These are phyloP conservation scores for Tricholoma hemisulphureum DNA, from an alignment of 768 basidiomycete species.

Conservation along the genomic window DNA sequence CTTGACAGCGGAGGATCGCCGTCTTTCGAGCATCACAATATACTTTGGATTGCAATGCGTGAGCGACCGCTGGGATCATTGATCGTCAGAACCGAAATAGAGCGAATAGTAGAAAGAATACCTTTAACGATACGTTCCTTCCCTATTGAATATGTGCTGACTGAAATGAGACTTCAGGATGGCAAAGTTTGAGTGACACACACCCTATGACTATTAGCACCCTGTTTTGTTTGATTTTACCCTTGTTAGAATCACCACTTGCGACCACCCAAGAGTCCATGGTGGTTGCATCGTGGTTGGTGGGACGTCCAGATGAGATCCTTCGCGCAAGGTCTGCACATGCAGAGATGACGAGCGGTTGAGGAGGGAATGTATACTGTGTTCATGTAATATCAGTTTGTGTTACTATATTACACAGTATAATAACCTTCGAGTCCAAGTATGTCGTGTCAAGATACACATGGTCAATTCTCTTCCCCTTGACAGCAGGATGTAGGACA, in stretches of 20 bases:
- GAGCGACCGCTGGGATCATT: slow-evolving; percentile 66
- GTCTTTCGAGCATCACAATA: slow-evolving; percentile 88
- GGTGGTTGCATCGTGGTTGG: slow-evolving; percentile 30
- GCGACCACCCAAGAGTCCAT: slow-evolving; percentile 53
- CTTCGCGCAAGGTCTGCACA: slow-evolving; percentile 80
- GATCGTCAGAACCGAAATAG: slow-evolving; percentile 1
- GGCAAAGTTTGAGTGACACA: slow-evolving; percentile 11
- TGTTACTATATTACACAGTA: background rate
- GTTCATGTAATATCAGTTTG: slow-evolving; percentile 1
- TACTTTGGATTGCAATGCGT: slow-evolving; percentile 75
- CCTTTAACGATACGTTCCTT: slow-evolving; percentile 98
- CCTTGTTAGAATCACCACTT: slow-evolving; percentile 21
- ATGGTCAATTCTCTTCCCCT: slow-evolving; percentile 78
- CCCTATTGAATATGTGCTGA: slow-evolving; percentile 92
- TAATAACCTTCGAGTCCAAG: slow-evolving; percentile 72
- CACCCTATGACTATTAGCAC: slow-evolving; percentile 74
- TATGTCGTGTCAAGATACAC: slow-evolving; percentile 97
- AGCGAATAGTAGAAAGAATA: slow-evolving; percentile 24
- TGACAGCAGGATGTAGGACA: slow-evolving; percentile 79
- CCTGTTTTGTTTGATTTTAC: slow-evolving; percentile 37
- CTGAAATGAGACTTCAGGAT: background rate
- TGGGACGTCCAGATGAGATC: slow-evolving; percentile 43
- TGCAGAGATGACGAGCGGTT: slow-evolving; percentile 89
- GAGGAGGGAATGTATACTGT: slow-evolving; percentile 92
- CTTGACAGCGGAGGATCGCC: slow-evolving; percentile 79